These are phyloP conservation scores for Fusarium tanahbumbuense DNA, from an alignment of 2,329 filamentous ascomycete genomes.

Conservation along the genomic window DNA sequence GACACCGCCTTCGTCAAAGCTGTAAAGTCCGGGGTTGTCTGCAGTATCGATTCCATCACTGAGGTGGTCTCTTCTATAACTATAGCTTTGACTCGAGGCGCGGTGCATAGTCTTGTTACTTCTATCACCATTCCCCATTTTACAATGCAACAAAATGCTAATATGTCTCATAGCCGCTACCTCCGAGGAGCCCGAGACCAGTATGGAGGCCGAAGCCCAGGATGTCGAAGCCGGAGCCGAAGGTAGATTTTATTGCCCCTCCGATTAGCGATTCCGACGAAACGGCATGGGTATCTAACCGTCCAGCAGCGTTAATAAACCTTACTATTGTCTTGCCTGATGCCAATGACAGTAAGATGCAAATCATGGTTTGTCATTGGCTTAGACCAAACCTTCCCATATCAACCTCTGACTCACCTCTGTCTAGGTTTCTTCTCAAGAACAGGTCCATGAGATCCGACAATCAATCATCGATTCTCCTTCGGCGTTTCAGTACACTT, in stretches of 20 bases:
- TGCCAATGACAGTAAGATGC: slow-evolving; percentile 76
- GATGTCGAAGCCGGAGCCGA: slow-evolving; percentile 50
- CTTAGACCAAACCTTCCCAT: slow-evolving; percentile 6
- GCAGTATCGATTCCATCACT: slow-evolving; percentile 15
- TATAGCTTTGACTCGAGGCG: slow-evolving; percentile 1
- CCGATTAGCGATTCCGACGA: slow-evolving; percentile 7
- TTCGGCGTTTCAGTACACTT: slow-evolving; percentile 94
- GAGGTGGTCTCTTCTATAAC: slow-evolving; percentile 8
- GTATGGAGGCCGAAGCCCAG: slow-evolving; percentile 41
- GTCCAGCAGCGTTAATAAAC: slow-evolving; percentile 61
- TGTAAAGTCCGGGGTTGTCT: slow-evolving; percentile 31
- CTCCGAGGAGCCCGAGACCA: slow-evolving; percentile 45
- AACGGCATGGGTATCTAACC: slow-evolving; percentile 31
- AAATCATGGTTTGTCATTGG: slow-evolving; percentile 78
- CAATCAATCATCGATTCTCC: slow-evolving; percentile 96
- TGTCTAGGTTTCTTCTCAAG: slow-evolving; percentile 83
- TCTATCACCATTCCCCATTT: neutral
- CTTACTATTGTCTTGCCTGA: slow-evolving; percentile 86
- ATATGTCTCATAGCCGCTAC: slow-evolving; percentile 31
- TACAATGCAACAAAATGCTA: slow-evolving; percentile 11
- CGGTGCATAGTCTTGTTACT: neutral
- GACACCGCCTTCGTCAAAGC: slow-evolving; percentile 35
- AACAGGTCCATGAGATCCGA: slow-evolving; percentile 96
- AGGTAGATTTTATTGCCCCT: slow-evolving; percentile 43
- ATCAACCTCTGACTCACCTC: slow-evolving; percentile 31